Percentiles rank a stretch among this genome's conserved stretches.
phyloP scores from a whole-genome alignment of 2,329 filamentous ascomycete species.

The Westerdykella ornata region DNA sequence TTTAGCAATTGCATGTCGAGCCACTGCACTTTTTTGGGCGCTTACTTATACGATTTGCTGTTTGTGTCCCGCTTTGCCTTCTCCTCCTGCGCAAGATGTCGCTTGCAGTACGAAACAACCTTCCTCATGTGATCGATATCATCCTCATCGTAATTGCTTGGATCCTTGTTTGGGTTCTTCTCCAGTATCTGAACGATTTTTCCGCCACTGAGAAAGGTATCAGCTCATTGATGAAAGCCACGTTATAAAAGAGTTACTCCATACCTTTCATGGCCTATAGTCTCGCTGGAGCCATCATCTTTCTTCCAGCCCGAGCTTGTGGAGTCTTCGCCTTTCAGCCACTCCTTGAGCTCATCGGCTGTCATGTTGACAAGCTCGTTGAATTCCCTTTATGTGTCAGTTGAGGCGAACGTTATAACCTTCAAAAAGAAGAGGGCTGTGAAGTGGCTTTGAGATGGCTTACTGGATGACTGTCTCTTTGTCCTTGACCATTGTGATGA shows the following conservation, averaged over 20 bases:
- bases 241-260: neutral
- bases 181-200: conserved; percentile 59
- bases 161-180: conserved; percentile 54
- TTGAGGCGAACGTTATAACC: neutral
- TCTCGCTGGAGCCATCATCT: conserved; percentile 50
- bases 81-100: conserved; percentile 59
- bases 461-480: conserved; percentile 47
- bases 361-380: conserved; percentile 62
- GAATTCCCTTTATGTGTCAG: conserved; percentile 47
- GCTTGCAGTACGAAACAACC: conserved; percentile 60
- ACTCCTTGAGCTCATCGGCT: conserved; percentile 53
- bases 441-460: conserved; percentile 3
- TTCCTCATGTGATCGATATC: conserved; percentile 56
- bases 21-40: conserved; percentile 58
- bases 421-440: neutral
- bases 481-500: conserved; percentile 46
- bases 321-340: conserved; percentile 56
- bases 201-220: conserved; percentile 45
- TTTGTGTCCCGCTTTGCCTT: conserved; percentile 50
- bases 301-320: conserved; percentile 55
- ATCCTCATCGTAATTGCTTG: conserved; percentile 51
- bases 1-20: neutral
- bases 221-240: neutral
- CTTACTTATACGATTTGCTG: conserved; percentile 51
- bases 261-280: conserved; percentile 56